Evolutionary conservation across 1,284 basidiomycete genomes (phyloP), one percentile per base, ranked within the genome.

Genomic region (Hortiboletus rubellus): DNA sequence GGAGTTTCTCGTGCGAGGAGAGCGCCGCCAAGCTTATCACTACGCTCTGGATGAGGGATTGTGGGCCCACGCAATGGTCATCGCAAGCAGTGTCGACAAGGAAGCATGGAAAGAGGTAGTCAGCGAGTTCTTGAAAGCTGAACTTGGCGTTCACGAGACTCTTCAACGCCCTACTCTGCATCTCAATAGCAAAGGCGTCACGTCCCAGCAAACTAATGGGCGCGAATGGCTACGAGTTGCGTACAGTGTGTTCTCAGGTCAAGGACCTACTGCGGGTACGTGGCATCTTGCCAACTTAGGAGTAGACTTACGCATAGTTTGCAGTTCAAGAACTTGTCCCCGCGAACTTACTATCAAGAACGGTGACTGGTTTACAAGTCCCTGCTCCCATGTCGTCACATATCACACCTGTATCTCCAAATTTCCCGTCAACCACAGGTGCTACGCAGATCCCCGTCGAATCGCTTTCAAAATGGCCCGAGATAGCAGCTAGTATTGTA

Each of bases 31-130:
- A 61, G 97, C 97, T 1, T 94, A 94, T 66, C 86, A 89, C 57
- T 94, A 88, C 68, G 96, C 97, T 5, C 79, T 94, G 31, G 87
- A 94, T 58, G 84, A 95, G 70, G 89, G 85, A 64, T 76, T 99
- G 33, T 99, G 96, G 95, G 87, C 94, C 1, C 97, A 99, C 72
- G 97, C 97, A 1, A 86, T 99, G 82, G 78, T 98, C 47, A 96
- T 99, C 60, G 88, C 97, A 9, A 96, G 92, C 68, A 91, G 92
- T 54, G 83, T 98, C 50, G 96, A 96, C 71, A 92, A 92, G 65
- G 94, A 96, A 36, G 83, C 92, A 7, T 98, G 95, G 94, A 91
- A 91, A 69, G 92, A 95, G 60, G 90, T 89, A 7, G 93, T 96
- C 0, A 84, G 82, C 40, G 91, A 95, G 60, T 99, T 99, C 68